Evolutionary conservation across 495 filamentous ascomycete genomes (phyloP).

Genomic region (Penicillium malachiteum): DNA sequence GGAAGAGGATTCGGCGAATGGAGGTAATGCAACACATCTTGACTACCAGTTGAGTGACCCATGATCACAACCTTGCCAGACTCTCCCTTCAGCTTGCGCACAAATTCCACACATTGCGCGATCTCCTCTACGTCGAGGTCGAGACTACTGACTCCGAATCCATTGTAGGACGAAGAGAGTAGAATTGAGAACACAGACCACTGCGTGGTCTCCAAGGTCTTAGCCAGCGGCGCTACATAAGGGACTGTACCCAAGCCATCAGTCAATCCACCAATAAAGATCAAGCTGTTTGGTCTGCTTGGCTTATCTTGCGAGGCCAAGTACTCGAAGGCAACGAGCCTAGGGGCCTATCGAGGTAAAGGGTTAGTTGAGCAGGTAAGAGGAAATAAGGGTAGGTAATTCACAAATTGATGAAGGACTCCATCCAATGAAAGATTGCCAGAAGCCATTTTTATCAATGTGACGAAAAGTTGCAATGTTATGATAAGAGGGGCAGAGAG

Average conservation of each 20-base stretch:
- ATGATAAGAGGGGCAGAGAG: neutral
- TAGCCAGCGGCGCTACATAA: constrained; percentile 56
- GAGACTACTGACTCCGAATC: constrained; percentile 71
- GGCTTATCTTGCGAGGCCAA: constrained; percentile 34
- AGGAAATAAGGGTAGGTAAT: constrained; percentile 3
- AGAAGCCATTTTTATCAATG: constrained; percentile 13
- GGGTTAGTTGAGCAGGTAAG: constrained; percentile 7
- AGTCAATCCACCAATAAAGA: constrained; percentile 83
- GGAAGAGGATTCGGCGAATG: constrained; percentile 34
- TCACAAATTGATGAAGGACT: constrained; percentile 42
- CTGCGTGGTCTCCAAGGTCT: constrained; percentile 53
- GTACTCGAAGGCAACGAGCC: constrained; percentile 57
- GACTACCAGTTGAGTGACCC: constrained; percentile 86
- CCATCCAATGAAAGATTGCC: constrained; percentile 24
- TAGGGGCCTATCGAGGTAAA: constrained; percentile 39
- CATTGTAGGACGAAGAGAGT: constrained; percentile 63
- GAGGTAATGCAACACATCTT: constrained; percentile 83
- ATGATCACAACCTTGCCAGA: constrained; percentile 72
- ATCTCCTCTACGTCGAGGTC: constrained; percentile 73
- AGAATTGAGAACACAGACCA: constrained; percentile 65
- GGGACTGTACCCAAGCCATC: constrained; percentile 73
- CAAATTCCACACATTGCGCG: constrained; percentile 66
- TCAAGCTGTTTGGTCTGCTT: constrained; percentile 60
- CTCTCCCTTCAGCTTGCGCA: constrained; percentile 48
- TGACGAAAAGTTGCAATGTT: neutral